Conservation (phyloP, 2,329 filamentous ascomycete species). For the Knoxdaviesia proteae region DNA sequence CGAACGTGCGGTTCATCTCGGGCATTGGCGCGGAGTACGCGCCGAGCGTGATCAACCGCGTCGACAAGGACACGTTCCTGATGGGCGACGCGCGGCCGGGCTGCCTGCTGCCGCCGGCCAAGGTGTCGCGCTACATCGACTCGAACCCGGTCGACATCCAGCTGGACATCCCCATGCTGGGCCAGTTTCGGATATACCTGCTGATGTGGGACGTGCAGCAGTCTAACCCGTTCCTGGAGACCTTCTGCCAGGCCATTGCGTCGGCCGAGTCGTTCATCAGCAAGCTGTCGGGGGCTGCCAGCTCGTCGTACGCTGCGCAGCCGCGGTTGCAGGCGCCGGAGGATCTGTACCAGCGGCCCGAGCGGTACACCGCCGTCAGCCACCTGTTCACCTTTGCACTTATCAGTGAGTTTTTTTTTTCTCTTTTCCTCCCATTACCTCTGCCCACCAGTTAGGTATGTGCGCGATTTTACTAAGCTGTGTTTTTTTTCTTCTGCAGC, state of each 20-base stretch:
- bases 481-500: conserved; percentile 14
- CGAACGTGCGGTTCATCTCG: conserved; percentile 53
- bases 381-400: conserved; percentile 48
- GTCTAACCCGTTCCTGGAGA: conserved; percentile 34
- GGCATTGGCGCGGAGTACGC: conserved; percentile 45
- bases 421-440: not conserved
- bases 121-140: conserved; percentile 54
- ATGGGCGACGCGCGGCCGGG: conserved; percentile 30
- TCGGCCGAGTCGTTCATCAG: conserved; percentile 32
- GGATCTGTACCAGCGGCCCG: conserved; percentile 45
- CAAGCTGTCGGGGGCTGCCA: conserved; percentile 35
- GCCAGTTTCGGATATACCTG: conserved; percentile 59
- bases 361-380: conserved; percentile 47
- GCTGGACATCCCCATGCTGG: conserved; percentile 56
- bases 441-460: too few species aligned
- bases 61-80: conserved; percentile 16
- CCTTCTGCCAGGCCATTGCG: conserved; percentile 33
- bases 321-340: conserved; percentile 34
- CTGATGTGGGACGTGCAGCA: conserved; percentile 41
- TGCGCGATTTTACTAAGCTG: conserved; percentile 30
- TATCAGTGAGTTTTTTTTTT: conserved; percentile 30
- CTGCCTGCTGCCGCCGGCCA: conserved; percentile 41
- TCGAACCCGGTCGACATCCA: conserved; percentile 61
- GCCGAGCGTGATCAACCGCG: conserved; percentile 28
- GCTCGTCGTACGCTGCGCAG: conserved; percentile 38